These are phyloP conservation scores for Isoetes taiwanensis DNA, from an alignment of 75 land plant genomes.

Conservation along the genomic window DNA sequence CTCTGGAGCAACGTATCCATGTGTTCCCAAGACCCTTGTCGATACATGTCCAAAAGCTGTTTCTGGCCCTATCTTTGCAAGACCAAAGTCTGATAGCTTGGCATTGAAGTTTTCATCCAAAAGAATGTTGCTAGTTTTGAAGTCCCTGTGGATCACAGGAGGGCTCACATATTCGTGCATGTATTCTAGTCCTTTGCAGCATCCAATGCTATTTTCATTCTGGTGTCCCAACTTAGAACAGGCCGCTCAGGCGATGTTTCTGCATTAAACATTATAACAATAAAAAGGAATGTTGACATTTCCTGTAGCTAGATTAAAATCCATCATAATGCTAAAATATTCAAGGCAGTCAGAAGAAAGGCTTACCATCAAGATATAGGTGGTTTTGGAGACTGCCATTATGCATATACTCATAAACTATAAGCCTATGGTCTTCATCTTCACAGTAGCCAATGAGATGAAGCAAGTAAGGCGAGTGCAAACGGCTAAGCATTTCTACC, in stretches of 20 bases:
- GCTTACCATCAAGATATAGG: slow-evolving; percentile 38
- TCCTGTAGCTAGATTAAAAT: too few species aligned
- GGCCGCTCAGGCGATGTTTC: slow-evolving; percentile 9
- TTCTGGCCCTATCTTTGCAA: slow-evolving; percentile 65
- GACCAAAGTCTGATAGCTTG: slow-evolving; percentile 69
- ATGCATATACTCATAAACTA: slow-evolving; percentile 76
- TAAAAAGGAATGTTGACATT: too few species aligned
- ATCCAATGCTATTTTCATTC: slow-evolving; percentile 61
- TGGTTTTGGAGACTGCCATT: slow-evolving; percentile 82
- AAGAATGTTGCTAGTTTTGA: slow-evolving; percentile 58
- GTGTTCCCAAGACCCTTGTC: slow-evolving; percentile 57
- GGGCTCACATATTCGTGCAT: slow-evolving; percentile 55
- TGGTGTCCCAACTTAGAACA: slow-evolving; percentile 50
- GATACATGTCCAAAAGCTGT: slow-evolving; percentile 56
- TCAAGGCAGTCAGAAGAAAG: too few species aligned
- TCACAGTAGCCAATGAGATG: slow-evolving; percentile 64
- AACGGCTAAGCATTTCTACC: slow-evolving; percentile 60
- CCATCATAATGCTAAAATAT: too few species aligned
- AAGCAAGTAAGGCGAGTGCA: slow-evolving; percentile 49
- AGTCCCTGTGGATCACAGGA: slow-evolving; percentile 65
- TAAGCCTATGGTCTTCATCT: slow-evolving; percentile 39
- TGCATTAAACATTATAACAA: too few species aligned
- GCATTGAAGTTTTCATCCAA: slow-evolving; percentile 57
- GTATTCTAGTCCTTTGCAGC: slow-evolving; percentile 63
- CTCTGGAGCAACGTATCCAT: slow-evolving; percentile 79